Conservation (phyloP, 257 asterid species). For the Solanum acaule region DNA sequence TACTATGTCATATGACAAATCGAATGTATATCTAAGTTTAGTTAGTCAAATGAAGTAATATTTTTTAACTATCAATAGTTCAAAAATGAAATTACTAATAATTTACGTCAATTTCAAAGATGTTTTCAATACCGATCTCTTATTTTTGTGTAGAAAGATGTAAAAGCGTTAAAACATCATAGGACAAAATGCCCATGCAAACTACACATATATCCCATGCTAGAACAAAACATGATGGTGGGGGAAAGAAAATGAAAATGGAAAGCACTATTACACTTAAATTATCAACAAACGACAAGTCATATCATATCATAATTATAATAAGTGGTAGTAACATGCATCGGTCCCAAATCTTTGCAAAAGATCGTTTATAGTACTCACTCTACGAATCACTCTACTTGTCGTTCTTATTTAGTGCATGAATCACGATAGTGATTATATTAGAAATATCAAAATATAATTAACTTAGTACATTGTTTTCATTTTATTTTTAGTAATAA, state of each 20-base stretch:
- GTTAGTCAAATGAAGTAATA: accelerated
- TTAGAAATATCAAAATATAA: no score
- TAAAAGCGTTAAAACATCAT: background rate
- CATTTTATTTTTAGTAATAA: background rate
- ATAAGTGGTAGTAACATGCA: background rate
- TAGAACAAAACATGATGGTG: background rate
- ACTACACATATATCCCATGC: background rate
- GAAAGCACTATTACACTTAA: background rate
- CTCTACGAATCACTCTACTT: background rate
- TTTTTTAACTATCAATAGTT: no score
- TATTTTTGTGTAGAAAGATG: background rate
- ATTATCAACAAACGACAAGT: background rate
- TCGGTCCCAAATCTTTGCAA: background rate
- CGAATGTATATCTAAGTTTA: accelerated
- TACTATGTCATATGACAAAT: accelerated
- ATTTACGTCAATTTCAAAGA: no score
- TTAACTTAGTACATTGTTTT: background rate
- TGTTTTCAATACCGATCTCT: accelerated
- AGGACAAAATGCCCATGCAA: slow-evolving; percentile 1
- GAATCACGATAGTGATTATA: no score
- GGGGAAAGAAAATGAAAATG: background rate
- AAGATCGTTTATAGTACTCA: background rate
- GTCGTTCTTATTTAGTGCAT: background rate
- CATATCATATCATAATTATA: background rate
- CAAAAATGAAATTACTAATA: no score